These are phyloP conservation scores for Russula earlei DNA, from an alignment of 768 basidiomycete species.

Conservation along the genomic window DNA sequence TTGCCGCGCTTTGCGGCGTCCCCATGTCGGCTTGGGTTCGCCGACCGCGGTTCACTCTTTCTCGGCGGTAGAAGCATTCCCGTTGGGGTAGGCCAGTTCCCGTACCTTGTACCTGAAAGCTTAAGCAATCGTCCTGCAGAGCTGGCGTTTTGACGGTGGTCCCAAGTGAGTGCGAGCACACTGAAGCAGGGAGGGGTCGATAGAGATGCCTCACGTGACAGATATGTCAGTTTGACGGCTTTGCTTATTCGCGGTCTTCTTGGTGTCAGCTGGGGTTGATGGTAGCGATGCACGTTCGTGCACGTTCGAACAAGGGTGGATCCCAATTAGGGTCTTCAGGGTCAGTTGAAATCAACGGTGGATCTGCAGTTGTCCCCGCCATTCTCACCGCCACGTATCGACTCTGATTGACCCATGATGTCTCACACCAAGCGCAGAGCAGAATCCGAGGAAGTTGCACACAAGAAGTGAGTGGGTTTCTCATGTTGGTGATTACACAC, in stretches of 20 bases:
- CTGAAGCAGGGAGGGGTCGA: too few species aligned
- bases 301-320: background rate
- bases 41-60: background rate
- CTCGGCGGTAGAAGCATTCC: background rate
- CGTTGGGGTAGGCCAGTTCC: background rate
- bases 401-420: background rate
- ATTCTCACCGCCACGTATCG: constrained; percentile 1
- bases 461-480: constrained; percentile 24
- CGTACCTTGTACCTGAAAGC: background rate
- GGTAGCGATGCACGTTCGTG: background rate
- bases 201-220: constrained; percentile 6
- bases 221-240: too few species aligned
- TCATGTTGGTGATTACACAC: constrained; percentile 16
- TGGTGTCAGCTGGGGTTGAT: background rate
- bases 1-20: background rate
- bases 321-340: constrained; percentile 5
- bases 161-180: too few species aligned
- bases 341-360: constrained; percentile 2
- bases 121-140: too few species aligned
- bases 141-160: too few species aligned
- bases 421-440: constrained; percentile 11
- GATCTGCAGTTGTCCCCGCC: background rate
- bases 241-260: too few species aligned
- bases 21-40: background rate
- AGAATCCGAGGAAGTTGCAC: constrained; percentile 7